Evolutionary conservation across 495 filamentous ascomycete genomes (phyloP).

Genomic region (Hypoxylon perforatum): DNA sequence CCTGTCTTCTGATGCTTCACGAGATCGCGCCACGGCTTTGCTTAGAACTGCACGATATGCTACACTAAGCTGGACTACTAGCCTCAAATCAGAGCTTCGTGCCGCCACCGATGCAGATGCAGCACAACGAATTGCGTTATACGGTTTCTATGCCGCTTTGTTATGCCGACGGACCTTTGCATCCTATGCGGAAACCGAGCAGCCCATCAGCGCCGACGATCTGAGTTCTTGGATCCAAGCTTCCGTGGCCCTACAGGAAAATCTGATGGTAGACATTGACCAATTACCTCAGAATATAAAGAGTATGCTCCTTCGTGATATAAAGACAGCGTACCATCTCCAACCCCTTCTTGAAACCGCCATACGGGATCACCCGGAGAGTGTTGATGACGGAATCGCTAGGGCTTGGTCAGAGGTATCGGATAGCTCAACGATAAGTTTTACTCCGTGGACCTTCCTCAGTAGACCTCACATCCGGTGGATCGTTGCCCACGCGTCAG

Average conservation of each 20-base stretch:
- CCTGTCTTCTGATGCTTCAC: conserved; percentile 3
- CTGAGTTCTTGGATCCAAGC: conserved; percentile 47
- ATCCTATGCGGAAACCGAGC: conserved; percentile 25
- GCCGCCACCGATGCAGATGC: conserved; percentile 52
- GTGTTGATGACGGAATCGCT: conserved; percentile 46
- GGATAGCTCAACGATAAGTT: not conserved
- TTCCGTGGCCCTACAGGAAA: conserved; percentile 56
- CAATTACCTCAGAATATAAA: conserved; percentile 41
- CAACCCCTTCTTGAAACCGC: conserved; percentile 45
- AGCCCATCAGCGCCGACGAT: conserved; percentile 20
- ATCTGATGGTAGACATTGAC: conserved; percentile 44
- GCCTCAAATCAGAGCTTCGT: conserved; percentile 57
- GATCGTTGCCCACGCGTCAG: conserved; percentile 38
- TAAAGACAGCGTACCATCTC: conserved; percentile 57
- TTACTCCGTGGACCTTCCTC: conserved; percentile 40
- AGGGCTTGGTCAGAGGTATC: conserved; percentile 16
- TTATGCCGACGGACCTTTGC: conserved; percentile 63
- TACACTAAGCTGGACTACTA: conserved; percentile 55
- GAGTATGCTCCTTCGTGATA: conserved; percentile 59
- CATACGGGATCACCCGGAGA: conserved; percentile 33
- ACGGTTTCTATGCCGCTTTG: conserved; percentile 61
- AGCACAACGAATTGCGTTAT: conserved; percentile 48
- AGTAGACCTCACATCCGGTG: conserved; percentile 45
- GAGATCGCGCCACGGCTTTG: conserved; percentile 15
- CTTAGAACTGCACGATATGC: conserved; percentile 35